A percentile compares a stretch with the other conserved stretches of the same genome.
phyloP scores from a whole-genome alignment of 2,329 filamentous ascomycete species.

The Fusarium sp. region DNA sequence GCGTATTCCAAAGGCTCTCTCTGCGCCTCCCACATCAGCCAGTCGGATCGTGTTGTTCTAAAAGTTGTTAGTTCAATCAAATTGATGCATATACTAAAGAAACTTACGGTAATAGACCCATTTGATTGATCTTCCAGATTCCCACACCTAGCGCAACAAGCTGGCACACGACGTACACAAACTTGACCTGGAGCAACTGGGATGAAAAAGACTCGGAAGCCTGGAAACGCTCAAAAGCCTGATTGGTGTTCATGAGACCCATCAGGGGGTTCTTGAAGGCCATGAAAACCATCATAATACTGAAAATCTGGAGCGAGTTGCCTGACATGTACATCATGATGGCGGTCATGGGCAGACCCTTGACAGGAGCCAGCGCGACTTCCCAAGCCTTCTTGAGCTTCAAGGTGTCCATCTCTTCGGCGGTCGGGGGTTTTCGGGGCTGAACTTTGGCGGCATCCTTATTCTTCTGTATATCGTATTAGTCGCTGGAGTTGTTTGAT shows the following conservation, averaged over 20 bases:
- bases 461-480: slow-evolving; percentile 56
- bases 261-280: slow-evolving; percentile 96
- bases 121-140: slow-evolving; percentile 95
- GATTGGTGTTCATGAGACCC: slow-evolving; percentile 83
- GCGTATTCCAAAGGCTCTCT: slow-evolving; percentile 75
- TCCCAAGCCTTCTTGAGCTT: slow-evolving; percentile 99
- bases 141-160: slow-evolving; percentile 84
- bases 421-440: slow-evolving; percentile 73
- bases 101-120: slow-evolving; percentile 93
- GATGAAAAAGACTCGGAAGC: slow-evolving; percentile 75
- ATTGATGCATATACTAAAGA: background rate
- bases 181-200: slow-evolving; percentile 84
- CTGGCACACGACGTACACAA: slow-evolving; percentile 89
- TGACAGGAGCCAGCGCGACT: slow-evolving; percentile 90
- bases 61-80: slow-evolving; percentile 15
- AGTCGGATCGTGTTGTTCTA: slow-evolving; percentile 94
- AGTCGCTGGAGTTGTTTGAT: background rate
- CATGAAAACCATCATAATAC: slow-evolving; percentile 99
- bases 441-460: slow-evolving; percentile 62
- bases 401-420: slow-evolving; percentile 91
- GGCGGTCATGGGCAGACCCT: slow-evolving; percentile 95
- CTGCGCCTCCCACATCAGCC: slow-evolving; percentile 93
- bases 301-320: slow-evolving; percentile 98
- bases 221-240: slow-evolving; percentile 91
- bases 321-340: slow-evolving; percentile 99